These are phyloP conservation scores for Paraleonurus japonicus DNA, from an alignment of 257 asterid species.

Conservation along the genomic window DNA sequence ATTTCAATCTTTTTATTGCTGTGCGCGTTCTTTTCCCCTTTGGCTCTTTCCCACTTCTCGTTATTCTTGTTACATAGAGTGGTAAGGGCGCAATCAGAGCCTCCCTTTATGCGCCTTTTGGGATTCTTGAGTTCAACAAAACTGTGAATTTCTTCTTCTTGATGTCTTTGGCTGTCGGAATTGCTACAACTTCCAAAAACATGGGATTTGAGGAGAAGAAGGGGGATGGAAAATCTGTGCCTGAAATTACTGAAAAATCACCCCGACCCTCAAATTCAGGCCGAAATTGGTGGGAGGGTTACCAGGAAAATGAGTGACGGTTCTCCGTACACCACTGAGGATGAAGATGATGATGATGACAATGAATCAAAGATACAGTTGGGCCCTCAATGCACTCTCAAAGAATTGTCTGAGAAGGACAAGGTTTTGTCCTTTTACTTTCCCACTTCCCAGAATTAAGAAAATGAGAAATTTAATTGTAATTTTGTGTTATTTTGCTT, in stretches of 20 bases:
- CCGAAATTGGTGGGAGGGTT: slow-evolving; percentile 41
- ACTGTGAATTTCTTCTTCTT: slow-evolving; percentile 24
- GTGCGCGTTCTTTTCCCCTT: slow-evolving; percentile 6
- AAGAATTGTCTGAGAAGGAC: slow-evolving; percentile 84
- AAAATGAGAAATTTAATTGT: neutral
- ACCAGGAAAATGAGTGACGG: slow-evolving; percentile 69
- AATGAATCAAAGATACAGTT: slow-evolving; percentile 57
- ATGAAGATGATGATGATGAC: slow-evolving; percentile 80
- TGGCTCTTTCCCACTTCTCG: slow-evolving; percentile 22
- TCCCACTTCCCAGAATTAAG: neutral
- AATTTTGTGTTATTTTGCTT: neutral
- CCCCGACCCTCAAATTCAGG: slow-evolving; percentile 51
- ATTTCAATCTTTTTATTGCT: slow-evolving; percentile 27
- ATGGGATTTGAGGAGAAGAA: slow-evolving; percentile 79
- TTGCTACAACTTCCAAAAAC: slow-evolving; percentile 62
- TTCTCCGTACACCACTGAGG: slow-evolving; percentile 65
- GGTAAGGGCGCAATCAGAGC: neutral
- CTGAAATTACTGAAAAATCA: slow-evolving; percentile 28
- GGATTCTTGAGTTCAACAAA: slow-evolving; percentile 10
- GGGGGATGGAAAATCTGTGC: slow-evolving; percentile 38
- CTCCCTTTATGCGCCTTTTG: slow-evolving; percentile 24
- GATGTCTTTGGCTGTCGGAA: slow-evolving; percentile 78
- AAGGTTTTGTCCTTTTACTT: slow-evolving; percentile 48
- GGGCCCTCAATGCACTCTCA: slow-evolving; percentile 95
- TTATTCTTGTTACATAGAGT: slow-evolving; percentile 15